Percentiles rank a stretch among this genome's conserved stretches.
phyloP scores from a whole-genome alignment of 140 eudicot genomes.

The Senecio squalidus region DNA sequence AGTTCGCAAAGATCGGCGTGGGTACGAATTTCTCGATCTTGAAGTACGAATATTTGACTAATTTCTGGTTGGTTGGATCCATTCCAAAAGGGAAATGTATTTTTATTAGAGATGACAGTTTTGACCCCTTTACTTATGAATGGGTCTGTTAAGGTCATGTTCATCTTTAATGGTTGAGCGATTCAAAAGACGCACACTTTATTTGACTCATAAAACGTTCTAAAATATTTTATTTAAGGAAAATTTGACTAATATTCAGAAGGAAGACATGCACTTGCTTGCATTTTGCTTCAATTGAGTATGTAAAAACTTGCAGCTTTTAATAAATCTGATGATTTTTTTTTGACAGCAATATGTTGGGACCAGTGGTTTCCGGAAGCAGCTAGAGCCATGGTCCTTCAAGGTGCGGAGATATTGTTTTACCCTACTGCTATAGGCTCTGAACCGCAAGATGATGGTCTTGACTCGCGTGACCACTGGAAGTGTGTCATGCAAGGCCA shows the following conservation, averaged over 20 bases:
- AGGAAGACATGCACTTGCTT: not conserved
- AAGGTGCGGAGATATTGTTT: constrained; percentile 95
- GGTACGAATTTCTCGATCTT: constrained; percentile 47
- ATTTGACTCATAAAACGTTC: not conserved
- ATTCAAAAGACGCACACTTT: not conserved
- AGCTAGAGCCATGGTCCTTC: constrained; percentile 98
- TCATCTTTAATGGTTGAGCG: not conserved
- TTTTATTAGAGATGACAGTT: not conserved
- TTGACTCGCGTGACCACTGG: constrained; percentile 98
- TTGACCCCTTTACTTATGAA: constrained; percentile 3
- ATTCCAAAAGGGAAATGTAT: constrained; percentile 1
- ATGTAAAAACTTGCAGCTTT: not conserved
- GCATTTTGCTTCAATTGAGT: not conserved
- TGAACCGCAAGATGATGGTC: constrained; percentile 96
- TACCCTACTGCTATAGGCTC: constrained; percentile 98
- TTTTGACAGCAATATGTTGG: constrained; percentile 86
- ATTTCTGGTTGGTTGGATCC: not conserved
- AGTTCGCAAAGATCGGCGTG: constrained; percentile 93
- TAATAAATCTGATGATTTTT: not conserved
- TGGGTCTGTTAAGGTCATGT: not conserved
- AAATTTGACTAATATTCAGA: not conserved
- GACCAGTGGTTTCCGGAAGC: constrained; percentile 99
- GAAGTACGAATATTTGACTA: constrained; percentile 3
- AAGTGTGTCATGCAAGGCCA: constrained; percentile 98
- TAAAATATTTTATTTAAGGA: no score